Base-by-base conservation (phyloP, 1,284 basidiomycete genomes). In the Tilletia indica region DNA sequence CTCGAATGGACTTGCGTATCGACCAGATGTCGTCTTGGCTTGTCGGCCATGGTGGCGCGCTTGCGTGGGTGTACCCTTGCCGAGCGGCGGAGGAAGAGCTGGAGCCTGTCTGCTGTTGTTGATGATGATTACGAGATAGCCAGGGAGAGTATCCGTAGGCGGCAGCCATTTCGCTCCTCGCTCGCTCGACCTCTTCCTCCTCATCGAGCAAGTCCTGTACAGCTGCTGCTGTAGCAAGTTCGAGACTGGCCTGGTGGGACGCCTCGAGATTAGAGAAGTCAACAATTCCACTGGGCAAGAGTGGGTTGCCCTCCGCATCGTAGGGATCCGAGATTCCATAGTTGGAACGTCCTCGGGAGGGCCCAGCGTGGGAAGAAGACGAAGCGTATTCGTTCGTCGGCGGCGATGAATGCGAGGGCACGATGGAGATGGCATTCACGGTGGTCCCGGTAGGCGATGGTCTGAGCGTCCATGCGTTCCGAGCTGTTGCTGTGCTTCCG, bases 351-450 rank as follows among this genome's bases (percentile, higher is more conserved):
- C 42, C 14, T 45, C 42, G 42, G 42, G 42, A 45, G 14, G 42
- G 42, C 6, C 42, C 42, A 14, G 42, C 9, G 42, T 45, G 42
- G 42, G 42, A 45, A 45, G 42, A 45, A 9, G 42, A 9, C 42
- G 42, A 45, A 45, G 42, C 42, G 42, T 45, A 45, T 45, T 45
- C 42, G 14, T 8, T 9, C 42, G 42, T 9, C 6, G 42, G 14
- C 9, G 31, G 39, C 19, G 61, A 38, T 21, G 61, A 38, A 21
- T 64, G 14, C n/a, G 61, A n/a, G 16, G 51, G 61, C 8, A 64
- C 36, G 19, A 80, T 88, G 70, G 91, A 85, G 61, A 94, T 89
- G 12, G 91, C 91, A 83, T 94, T 94, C 84, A 93, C 93, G 84
- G 94, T 93, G 3, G 90, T 90, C 4, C 90, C 90, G 4, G 86